Conservation (phyloP, 2,329 filamentous ascomycete genomes). For the Aspergillus sergii region DNA sequence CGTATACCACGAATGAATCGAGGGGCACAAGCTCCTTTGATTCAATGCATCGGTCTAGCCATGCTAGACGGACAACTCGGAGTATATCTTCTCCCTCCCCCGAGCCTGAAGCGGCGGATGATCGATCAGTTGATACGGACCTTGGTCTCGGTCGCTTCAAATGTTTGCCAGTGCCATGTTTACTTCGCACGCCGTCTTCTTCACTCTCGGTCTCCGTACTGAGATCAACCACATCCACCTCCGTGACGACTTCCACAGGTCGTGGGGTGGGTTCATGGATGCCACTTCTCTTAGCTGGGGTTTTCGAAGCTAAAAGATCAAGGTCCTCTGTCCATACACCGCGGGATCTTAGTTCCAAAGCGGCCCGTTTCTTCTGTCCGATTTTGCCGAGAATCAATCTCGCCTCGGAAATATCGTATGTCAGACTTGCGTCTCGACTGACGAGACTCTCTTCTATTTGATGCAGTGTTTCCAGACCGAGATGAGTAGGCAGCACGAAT, state of each 20-base stretch:
- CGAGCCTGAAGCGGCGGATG: neutral
- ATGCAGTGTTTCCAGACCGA: conserved; percentile 65
- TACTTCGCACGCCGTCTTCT: conserved; percentile 22
- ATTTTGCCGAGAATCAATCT: conserved; percentile 75
- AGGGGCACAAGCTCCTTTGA: conserved; percentile 48
- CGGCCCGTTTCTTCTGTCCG: conserved; percentile 67
- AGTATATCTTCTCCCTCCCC: conserved; percentile 35
- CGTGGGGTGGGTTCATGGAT: conserved; percentile 3
- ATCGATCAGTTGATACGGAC: neutral
- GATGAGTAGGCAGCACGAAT: conserved; percentile 72
- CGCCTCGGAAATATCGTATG: conserved; percentile 72
- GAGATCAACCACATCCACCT: conserved; percentile 30
- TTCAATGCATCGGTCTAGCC: conserved; percentile 54
- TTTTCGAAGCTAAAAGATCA: conserved; percentile 1
- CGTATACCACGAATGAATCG: conserved; percentile 55
- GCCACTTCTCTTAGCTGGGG: conserved; percentile 33
- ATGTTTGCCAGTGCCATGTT: conserved; percentile 13
- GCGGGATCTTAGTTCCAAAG: conserved; percentile 73
- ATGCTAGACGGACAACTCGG: conserved; percentile 56
- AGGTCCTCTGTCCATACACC: conserved; percentile 57
- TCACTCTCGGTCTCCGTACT: conserved; percentile 35
- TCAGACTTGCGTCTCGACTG: conserved; percentile 59
- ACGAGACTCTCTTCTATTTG: conserved; percentile 66
- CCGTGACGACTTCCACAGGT: neutral
- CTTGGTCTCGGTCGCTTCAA: conserved; percentile 8